These are phyloP conservation scores for Obelidium mucronatum DNA, from an alignment of 192 early-diverging fungal genomes.

Conservation along the genomic window DNA sequence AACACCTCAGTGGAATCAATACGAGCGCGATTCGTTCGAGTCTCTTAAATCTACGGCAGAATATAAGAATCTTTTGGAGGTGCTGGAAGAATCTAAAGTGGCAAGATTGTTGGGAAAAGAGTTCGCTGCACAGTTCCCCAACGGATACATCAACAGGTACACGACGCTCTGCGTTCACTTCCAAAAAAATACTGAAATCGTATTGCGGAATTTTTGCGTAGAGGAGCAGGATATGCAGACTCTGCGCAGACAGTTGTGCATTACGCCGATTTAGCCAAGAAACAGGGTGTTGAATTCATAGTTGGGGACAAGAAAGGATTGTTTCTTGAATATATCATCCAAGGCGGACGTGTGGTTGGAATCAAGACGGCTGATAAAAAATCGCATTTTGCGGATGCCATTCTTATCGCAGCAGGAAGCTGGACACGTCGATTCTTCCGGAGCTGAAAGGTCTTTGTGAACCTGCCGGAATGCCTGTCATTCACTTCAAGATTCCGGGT, in stretches of 20 bases:
- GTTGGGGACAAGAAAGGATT: background rate
- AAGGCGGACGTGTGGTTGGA: conserved; percentile 36
- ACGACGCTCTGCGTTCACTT: too few relatives aligned
- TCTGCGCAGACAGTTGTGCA: conserved; percentile 20
- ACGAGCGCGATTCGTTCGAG: too few relatives aligned
- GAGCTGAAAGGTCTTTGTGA: conserved; percentile 46
- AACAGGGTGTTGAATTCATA: conserved; percentile 26
- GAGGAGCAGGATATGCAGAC: conserved; percentile 24
- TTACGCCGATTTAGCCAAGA: conserved; percentile 9
- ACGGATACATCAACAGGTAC: conserved; percentile 23
- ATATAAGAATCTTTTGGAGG: too few relatives aligned
- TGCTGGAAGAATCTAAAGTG: too few relatives aligned
- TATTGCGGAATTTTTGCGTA: too few relatives aligned
- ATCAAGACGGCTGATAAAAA: conserved; percentile 51
- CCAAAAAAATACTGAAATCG: too few relatives aligned
- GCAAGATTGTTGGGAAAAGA: background rate
- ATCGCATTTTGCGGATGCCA: conserved; percentile 43
- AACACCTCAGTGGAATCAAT: background rate
- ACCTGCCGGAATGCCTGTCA: conserved; percentile 63
- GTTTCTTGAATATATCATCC: conserved; percentile 1
- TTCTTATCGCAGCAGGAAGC: conserved; percentile 57
- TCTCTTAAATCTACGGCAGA: too few relatives aligned
- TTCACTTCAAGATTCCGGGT: too few relatives aligned
- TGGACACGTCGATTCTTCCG: conserved; percentile 56
- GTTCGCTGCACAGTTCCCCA: background rate